Evolutionary conservation across 2,329 filamentous ascomycete genomes (phyloP).

Genomic region (Neopestalotiopsis sp.): DNA sequence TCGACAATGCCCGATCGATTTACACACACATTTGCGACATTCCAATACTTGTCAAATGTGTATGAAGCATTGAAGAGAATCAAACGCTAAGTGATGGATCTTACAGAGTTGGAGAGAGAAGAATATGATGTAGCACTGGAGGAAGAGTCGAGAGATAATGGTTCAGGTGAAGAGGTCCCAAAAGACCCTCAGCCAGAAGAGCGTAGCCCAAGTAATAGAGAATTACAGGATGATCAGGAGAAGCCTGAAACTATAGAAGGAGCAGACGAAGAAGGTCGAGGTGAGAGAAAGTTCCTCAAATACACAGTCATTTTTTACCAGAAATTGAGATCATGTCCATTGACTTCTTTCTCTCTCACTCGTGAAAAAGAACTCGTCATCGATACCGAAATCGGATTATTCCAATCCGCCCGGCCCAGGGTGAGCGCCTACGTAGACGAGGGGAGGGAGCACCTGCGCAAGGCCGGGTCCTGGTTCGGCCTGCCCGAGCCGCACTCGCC

Average conservation of each 20-base stretch:
- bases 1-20: too few species aligned
- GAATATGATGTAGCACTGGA: background rate
- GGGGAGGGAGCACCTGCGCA: background rate
- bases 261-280: background rate
- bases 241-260: background rate
- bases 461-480: conserved; percentile 4
- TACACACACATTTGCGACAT: too few species aligned
- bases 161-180: background rate
- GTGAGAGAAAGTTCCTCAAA: conserved; percentile 3
- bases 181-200: background rate
- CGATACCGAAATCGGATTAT: background rate
- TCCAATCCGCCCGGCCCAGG: background rate
- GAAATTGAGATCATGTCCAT: background rate
- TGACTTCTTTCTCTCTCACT: background rate
- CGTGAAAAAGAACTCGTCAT: conserved; percentile 4
- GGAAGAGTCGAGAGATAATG: background rate
- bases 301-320: background rate
- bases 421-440: background rate
- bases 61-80: background rate
- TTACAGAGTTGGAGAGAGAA: background rate
- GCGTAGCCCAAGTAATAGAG: background rate
- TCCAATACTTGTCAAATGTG: too few species aligned
- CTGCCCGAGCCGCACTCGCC: conserved; percentile 6
- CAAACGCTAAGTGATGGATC: background rate
- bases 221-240: background rate